phyloP scores from a whole-genome alignment of 2,329 filamentous ascomycete species.

The Orbilia quercus region DNA sequence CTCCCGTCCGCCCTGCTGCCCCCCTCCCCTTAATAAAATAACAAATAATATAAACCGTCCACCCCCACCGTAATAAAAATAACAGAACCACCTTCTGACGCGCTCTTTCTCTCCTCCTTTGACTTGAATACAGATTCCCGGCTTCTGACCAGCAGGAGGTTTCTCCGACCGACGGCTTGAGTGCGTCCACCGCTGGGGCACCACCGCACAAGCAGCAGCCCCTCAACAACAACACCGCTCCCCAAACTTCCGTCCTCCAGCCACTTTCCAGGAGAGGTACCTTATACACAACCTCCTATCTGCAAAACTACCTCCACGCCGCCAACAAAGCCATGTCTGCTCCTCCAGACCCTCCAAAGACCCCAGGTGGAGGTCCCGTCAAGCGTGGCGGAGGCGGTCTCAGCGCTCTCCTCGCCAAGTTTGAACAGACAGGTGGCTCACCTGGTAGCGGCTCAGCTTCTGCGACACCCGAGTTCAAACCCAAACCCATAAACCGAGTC shows the following conservation, averaged over 20 bases:
- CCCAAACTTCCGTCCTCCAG: conserved; percentile 5
- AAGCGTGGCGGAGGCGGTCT: conserved; percentile 57
- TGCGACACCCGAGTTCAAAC: conserved; percentile 57
- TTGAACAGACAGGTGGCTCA: conserved; percentile 57
- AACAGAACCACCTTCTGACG: conserved; percentile 16
- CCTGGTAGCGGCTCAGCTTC: conserved; percentile 30
- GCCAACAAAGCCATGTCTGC: conserved; percentile 56
- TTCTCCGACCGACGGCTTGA: conserved; percentile 47
- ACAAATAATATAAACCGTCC: background rate
- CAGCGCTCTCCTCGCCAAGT: conserved; percentile 59
- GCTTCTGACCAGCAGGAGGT: conserved; percentile 49
- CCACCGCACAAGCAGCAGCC: conserved; percentile 35
- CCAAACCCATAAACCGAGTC: conserved; percentile 57
- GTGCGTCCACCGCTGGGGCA: conserved; percentile 41
- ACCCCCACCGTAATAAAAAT: too few species aligned
- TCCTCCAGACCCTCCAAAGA: conserved; percentile 46
- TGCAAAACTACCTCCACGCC: conserved; percentile 56
- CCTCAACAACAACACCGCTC: conserved; percentile 36
- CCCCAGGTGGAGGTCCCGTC: conserved; percentile 47
- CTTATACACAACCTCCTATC: conserved; percentile 35
- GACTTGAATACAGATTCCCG: conserved; percentile 33
- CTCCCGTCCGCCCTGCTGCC: conserved; percentile 12
- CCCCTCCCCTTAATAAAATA: background rate
- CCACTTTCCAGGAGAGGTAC: conserved; percentile 10
- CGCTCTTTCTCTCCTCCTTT: conserved; percentile 6